These are phyloP conservation scores for Tanozyma kutaoensis DNA, from an alignment of 805 yeast species.

Conservation along the genomic window DNA sequence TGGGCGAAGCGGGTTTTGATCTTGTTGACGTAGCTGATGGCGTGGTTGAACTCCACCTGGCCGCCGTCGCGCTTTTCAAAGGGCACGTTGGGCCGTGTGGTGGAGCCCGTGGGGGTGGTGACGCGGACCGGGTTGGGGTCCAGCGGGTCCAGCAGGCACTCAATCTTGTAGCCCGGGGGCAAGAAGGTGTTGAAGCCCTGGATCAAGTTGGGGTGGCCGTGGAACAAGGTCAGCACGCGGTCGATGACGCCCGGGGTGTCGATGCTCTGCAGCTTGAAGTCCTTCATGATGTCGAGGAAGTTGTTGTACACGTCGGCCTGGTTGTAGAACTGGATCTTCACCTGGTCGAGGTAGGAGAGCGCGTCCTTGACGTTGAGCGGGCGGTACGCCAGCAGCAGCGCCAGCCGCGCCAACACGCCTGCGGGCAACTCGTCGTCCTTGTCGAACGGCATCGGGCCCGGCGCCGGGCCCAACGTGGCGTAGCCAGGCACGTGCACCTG, in stretches of 20 bases:
- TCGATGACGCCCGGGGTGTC: slow-evolving; percentile 99
- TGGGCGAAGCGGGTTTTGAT: slow-evolving; percentile 86
- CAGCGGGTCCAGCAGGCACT: slow-evolving; percentile 77
- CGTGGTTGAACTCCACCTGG: slow-evolving; percentile 84
- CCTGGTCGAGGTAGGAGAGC: slow-evolving; percentile 87
- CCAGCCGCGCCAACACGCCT: too few species aligned
- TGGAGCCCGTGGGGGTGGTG: slow-evolving; percentile 89
- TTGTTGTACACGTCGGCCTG: slow-evolving; percentile 95
- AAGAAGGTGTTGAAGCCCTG: slow-evolving; percentile 96
- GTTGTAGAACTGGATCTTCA: slow-evolving; percentile 78
- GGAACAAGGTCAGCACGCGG: slow-evolving; percentile 78
- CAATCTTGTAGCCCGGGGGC: slow-evolving; percentile 93
- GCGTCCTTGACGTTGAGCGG: slow-evolving; percentile 96
- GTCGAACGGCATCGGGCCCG: too few species aligned
- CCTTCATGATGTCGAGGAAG: slow-evolving; percentile 96
- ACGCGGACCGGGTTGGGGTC: slow-evolving; percentile 91
- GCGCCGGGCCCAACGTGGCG: slow-evolving; percentile 6
- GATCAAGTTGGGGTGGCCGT: slow-evolving; percentile 86
- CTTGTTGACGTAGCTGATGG: slow-evolving; percentile 90
- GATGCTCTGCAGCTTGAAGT: slow-evolving; percentile 88
- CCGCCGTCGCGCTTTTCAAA: slow-evolving; percentile 1
- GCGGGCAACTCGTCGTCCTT: too few species aligned
- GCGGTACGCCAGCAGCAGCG: slow-evolving; percentile 25
- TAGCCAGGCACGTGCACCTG: slow-evolving; percentile 8
- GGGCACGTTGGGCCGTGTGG: slow-evolving; percentile 54